Evolutionary conservation across 2,329 filamentous ascomycete species (phyloP), one percentile per base, ranked within the genome.

Genomic region (Thielaviopsis populi): DNA sequence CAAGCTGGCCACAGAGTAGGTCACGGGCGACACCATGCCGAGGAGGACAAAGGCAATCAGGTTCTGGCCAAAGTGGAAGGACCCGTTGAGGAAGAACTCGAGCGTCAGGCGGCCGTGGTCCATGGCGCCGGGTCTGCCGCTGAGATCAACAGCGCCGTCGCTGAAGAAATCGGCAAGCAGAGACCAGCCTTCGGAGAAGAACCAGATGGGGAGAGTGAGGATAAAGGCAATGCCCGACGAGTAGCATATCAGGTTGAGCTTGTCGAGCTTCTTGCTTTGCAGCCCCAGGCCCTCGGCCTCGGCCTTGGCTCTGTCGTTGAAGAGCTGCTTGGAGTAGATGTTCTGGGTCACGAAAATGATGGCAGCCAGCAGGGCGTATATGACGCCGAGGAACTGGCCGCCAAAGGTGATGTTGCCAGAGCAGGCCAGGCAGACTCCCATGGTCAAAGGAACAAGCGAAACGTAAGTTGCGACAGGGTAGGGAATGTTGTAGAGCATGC

Each of bases 281-380:
- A 79, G 75, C 0, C 81, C 79, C 6, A 69, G 41, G 0, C 82
- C 82, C 63, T 96, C 89, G 7, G 85, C 83, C 74, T 96, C 92
- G 1, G 89, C 88, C 65, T 85, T 85, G 6, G 90, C 87, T 6
- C 89, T 90, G 72, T 96, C 91, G 73, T 96, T 99, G 79, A 99
- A 99, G 10, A 99, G 84, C 68, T 90, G 89, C 75, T 99, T 99
- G 22, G 92, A 97, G 68, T 96, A 95, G 65, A 99, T 99, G 72
- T 99, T 99, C 72, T 99, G 94, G 0, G 91, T 94, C 42, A 99
- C 94, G 71, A 99, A 99, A 68, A 97, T 87, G 64, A 97, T 78
- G 7, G 94, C 90, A n/a, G 90, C 91, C 41, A 89, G 78, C 43
- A 99, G 86, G 2, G 94, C 91, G 70, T 91, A 92, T 11, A 92